Conservation (phyloP, 257 asterid genomes). For the Nyctanthes arbortristis region DNA sequence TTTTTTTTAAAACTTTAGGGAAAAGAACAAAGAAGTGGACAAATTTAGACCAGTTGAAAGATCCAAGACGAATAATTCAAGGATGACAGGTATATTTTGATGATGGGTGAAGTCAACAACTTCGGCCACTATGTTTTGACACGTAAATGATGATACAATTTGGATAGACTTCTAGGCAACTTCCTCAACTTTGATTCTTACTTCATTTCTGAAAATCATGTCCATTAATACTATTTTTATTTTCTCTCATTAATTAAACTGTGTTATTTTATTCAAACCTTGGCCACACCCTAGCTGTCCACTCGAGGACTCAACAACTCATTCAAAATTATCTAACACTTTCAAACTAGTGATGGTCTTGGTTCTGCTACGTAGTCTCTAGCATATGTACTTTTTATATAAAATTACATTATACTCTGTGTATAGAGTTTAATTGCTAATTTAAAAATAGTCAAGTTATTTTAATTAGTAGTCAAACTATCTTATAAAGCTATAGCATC, state of each 20-base stretch:
- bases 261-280: neutral
- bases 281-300: neutral
- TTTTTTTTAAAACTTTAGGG: too few relatives aligned
- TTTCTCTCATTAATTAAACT: neutral
- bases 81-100: slow-evolving; percentile 27
- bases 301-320: neutral
- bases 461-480: too few relatives aligned
- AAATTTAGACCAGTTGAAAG: slow-evolving; percentile 23
- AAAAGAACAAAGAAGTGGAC: slow-evolving; percentile 34
- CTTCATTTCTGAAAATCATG: slow-evolving; percentile 17
- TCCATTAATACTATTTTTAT: neutral
- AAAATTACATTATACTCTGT: too few relatives aligned
- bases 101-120: slow-evolving; percentile 54
- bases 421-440: too few relatives aligned
- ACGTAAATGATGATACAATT: slow-evolving; percentile 39
- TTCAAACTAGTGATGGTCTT: too few relatives aligned
- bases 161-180: slow-evolving; percentile 42
- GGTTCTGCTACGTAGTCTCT: too few relatives aligned
- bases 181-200: slow-evolving; percentile 29
- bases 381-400: too few relatives aligned
- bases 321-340: too few relatives aligned
- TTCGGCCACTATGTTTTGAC: slow-evolving; percentile 54
- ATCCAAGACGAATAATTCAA: slow-evolving; percentile 26
- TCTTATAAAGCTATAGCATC: too few relatives aligned
- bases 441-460: too few relatives aligned